Evolutionary conservation across 2,329 filamentous ascomycete species (phyloP).

Genomic region (Pezicula rhizophila): DNA sequence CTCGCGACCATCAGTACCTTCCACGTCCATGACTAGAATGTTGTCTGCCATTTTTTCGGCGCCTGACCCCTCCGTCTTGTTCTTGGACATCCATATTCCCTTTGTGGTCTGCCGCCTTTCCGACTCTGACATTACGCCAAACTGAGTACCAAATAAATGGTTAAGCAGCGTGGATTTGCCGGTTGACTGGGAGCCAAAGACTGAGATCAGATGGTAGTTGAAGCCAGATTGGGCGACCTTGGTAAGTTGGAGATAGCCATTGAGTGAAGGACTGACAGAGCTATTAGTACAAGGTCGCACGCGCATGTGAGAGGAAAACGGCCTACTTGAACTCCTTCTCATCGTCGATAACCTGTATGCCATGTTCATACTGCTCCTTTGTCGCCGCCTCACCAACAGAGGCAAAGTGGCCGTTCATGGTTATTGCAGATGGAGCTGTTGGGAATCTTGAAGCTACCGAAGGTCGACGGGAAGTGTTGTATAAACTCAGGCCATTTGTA

Average conservation of each 20-base stretch:
- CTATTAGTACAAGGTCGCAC: constrained; percentile 7
- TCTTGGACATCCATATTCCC: constrained; percentile 99
- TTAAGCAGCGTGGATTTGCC: constrained; percentile 97
- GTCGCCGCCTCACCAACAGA: constrained; percentile 60
- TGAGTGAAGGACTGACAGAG: constrained; percentile 60
- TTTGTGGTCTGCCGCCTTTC: constrained; percentile 96
- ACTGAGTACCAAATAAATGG: constrained; percentile 89
- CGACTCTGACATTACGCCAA: constrained; percentile 95
- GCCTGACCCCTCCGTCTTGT: constrained; percentile 56
- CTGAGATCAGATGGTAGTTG: constrained; percentile 98
- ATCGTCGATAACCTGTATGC: constrained; percentile 94
- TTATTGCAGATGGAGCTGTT: constrained; percentile 28
- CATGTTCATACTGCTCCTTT: constrained; percentile 74
- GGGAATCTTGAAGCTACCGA: constrained; percentile 22
- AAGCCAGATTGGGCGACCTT: constrained; percentile 84
- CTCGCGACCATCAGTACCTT: constrained; percentile 94
- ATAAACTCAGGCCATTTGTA: constrained; percentile 3
- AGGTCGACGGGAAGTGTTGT: constrained; percentile 18
- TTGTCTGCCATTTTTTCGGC: constrained; percentile 80
- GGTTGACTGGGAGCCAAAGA: constrained; percentile 97
- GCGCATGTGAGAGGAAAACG: background rate
- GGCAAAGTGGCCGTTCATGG: constrained; percentile 78
- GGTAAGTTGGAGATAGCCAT: constrained; percentile 74
- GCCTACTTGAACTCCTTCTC: constrained; percentile 94
- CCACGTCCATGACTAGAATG: constrained; percentile 98